Conservation (phyloP, 345 rosid species). For the Luvunga scandens region DNA sequence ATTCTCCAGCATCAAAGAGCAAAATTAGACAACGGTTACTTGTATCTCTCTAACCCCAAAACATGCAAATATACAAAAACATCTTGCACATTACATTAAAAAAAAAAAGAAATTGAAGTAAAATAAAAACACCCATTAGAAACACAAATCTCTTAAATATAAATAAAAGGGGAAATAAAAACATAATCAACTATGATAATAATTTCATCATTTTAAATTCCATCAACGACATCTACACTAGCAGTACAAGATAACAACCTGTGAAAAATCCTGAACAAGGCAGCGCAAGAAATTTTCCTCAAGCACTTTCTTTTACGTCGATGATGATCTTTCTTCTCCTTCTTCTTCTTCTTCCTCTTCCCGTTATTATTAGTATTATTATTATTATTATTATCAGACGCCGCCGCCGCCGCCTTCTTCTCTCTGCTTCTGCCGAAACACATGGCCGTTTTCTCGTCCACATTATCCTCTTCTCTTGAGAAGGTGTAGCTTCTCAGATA, state of each 20-base stretch:
- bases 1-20: not conserved
- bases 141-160: not conserved
- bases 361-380: not conserved
- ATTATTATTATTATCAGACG: not conserved
- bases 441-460: constrained; percentile 33
- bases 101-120: not conserved
- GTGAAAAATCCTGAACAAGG: constrained; percentile 46
- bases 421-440: constrained; percentile 43
- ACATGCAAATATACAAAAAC: constrained; percentile 5
- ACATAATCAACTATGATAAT: not conserved
- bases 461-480: constrained; percentile 47
- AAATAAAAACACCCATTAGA: too few species aligned
- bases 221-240: constrained; percentile 51
- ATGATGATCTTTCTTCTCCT: not conserved
- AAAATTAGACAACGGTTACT: constrained; percentile 1
- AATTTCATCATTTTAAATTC: not conserved
- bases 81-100: not conserved
- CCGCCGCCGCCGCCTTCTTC: not conserved
- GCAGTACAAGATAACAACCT: constrained; percentile 54
- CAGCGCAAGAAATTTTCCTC: constrained; percentile 51
- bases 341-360: constrained; percentile 19
- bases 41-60: not conserved
- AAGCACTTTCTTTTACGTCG: constrained; percentile 36
- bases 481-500: constrained; percentile 85
- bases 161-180: not conserved